Percentiles rank a stretch among this genome's conserved stretches.
Conservation (phyloP, 2,329 filamentous ascomycete genomes). For the Catunica adiposa region DNA sequence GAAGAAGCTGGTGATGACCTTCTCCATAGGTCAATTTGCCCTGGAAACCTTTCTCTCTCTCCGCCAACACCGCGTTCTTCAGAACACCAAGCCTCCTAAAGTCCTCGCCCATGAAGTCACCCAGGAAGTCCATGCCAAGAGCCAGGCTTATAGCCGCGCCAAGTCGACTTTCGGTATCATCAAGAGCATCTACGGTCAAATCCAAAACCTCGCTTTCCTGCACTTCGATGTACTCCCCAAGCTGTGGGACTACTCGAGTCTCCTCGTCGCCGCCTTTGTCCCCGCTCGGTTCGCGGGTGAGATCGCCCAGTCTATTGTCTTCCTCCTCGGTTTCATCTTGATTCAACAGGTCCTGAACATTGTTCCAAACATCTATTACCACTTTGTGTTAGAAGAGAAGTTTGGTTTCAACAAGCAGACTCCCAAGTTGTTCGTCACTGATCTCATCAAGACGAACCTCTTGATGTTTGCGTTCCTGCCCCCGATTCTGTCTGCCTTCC, state of each 20-base stretch:
- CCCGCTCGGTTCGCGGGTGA: slow-evolving; percentile 73
- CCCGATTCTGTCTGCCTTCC: slow-evolving; percentile 79
- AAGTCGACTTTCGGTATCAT: slow-evolving; percentile 83
- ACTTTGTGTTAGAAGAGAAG: slow-evolving; percentile 88
- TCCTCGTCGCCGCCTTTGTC: slow-evolving; percentile 55
- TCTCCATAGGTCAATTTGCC: slow-evolving; percentile 78
- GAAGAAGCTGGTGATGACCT: slow-evolving; percentile 91
- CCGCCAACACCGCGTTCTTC: slow-evolving; percentile 77
- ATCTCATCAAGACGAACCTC: slow-evolving; percentile 81
- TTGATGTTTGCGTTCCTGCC: slow-evolving; percentile 65
- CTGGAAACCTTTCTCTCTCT: slow-evolving; percentile 80
- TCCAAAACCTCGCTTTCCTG: slow-evolving; percentile 79
- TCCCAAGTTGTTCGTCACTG: slow-evolving; percentile 66
- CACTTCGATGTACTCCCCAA: slow-evolving; percentile 82
- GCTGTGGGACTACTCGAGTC: slow-evolving; percentile 70
- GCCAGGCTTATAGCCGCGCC: slow-evolving; percentile 74
- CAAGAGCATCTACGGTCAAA: slow-evolving; percentile 65
- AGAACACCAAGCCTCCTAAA: slow-evolving; percentile 64
- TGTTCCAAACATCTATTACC: slow-evolving; percentile 76
- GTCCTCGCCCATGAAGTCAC: slow-evolving; percentile 79
- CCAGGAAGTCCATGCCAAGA: slow-evolving; percentile 83
- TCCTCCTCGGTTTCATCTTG: slow-evolving; percentile 73
- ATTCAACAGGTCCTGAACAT: slow-evolving; percentile 65
- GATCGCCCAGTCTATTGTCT: slow-evolving; percentile 83
- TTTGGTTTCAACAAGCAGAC: slow-evolving; percentile 99